Conservation (phyloP, 345 rosid genomes). For the Alliaria petiolata region DNA sequence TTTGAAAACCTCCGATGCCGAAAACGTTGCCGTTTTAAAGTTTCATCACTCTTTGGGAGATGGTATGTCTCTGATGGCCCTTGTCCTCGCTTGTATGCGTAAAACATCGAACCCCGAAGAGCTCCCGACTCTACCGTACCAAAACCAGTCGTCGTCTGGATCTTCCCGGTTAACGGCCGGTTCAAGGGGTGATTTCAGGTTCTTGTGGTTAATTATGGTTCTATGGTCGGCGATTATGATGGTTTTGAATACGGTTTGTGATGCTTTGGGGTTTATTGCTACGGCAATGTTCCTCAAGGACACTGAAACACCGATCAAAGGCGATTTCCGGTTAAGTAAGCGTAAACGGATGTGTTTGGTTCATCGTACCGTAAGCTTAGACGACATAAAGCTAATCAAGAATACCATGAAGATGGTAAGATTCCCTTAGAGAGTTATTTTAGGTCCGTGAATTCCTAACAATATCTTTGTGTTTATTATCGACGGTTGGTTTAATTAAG, state of each 20-base stretch:
- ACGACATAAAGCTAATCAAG: conserved; percentile 55
- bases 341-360: conserved; percentile 35
- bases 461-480: not conserved
- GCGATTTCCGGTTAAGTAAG: conserved; percentile 12
- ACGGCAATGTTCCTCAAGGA: conserved; percentile 49
- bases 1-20: conserved; percentile 60
- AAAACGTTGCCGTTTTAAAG: conserved; percentile 42
- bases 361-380: conserved; percentile 43
- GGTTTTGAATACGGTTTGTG: conserved; percentile 52
- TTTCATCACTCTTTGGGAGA: conserved; percentile 70
- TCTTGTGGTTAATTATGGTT: conserved; percentile 39
- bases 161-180: not conserved
- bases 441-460: not conserved
- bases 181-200: conserved; percentile 15
- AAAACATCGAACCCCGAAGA: conserved; percentile 53
- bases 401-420: conserved; percentile 34
- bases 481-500: not conserved
- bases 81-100: conserved; percentile 51
- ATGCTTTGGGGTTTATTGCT: conserved; percentile 38
- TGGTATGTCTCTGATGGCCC: conserved; percentile 58
- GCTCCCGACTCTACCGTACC: conserved; percentile 53
- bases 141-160: not conserved
- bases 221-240: conserved; percentile 40
- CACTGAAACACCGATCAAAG: conserved; percentile 52
- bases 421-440: not conserved